Evolutionary conservation across 768 basidiomycete species (phyloP), one percentile per base, ranked within the genome.

Genomic region (Agrocybe praecox): DNA sequence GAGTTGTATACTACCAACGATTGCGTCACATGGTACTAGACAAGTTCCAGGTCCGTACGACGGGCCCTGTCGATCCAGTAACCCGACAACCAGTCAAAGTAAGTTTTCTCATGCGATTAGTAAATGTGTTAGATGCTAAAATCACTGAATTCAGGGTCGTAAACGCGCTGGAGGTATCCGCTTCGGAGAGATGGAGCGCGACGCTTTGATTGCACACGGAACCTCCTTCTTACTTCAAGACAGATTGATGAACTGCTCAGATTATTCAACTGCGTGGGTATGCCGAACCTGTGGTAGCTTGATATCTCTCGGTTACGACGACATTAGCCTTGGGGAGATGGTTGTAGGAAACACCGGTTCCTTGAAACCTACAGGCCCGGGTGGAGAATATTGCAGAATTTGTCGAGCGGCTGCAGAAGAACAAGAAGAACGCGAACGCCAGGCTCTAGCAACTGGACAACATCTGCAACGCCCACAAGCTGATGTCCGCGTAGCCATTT

Each of bases 101-200:
- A 68, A 63, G 81, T 68, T 36, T 36, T 34, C 34, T 45, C 46
- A 40, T 49, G 49, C 1, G 23, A 47, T 40, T 34, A n/a, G 4
- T 29, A 4, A 29, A 9, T 29, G 4, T 9, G 26, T 29, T 48
- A 53, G 42, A 56, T 43, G 32, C 54, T 55, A 18, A 32, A n/a
- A n/a, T n/a, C 45, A 42, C 49, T 21, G 21, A 23, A 18, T 46
- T 52, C 62, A 94, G 95, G 97, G 97, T 55, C 91, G 97, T 58
- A 98, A 98, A 84, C 91, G 95, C 53, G 94, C 92, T 44, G 97
- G 97, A 65, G 97, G 97, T 67, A 99, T 99, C 68, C 95, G 97
- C 53, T 98, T 99, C 70, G 97, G 97, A 65, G 97, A 99, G 78
- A 99, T 99, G 97, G 97, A 99, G 74, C 91, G 97, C 52, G 97